phyloP scores from a whole-genome alignment of 75 land plant genomes.

The Pinus albicaulis region DNA sequence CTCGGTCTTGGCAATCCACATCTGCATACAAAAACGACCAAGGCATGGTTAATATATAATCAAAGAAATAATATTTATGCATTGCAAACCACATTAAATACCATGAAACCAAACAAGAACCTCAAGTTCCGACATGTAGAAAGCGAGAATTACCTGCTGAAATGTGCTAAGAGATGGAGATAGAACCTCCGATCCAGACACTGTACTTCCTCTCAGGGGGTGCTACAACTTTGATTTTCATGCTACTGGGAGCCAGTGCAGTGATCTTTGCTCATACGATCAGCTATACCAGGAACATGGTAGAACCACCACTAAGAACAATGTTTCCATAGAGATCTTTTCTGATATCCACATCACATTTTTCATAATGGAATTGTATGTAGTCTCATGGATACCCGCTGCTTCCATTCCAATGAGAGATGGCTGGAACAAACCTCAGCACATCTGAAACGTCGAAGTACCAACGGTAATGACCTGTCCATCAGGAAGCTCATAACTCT shows the following conservation, averaged over 20 bases:
- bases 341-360: constrained; percentile 43
- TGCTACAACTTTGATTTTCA: constrained; percentile 52
- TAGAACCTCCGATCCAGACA: constrained; percentile 46
- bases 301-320: constrained; percentile 49
- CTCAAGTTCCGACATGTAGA: too few relatives aligned
- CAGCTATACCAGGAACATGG: constrained; percentile 51
- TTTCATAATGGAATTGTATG: constrained; percentile 47
- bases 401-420: constrained; percentile 49
- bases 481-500: constrained; percentile 50
- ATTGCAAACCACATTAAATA: too few relatives aligned
- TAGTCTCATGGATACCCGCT: constrained; percentile 45
- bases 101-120: too few relatives aligned
- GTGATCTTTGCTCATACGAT: constrained; percentile 50
- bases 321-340: constrained; percentile 43
- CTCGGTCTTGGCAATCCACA: constrained; percentile 34
- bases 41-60: too few relatives aligned
- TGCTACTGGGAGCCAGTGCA: constrained; percentile 43
- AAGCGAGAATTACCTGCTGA: constrained; percentile 20
- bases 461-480: constrained; percentile 46
- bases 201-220: constrained; percentile 52
- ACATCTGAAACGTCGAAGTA: constrained; percentile 44
- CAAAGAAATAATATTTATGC: too few relatives aligned
- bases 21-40: constrained; percentile 11
- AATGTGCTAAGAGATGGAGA: constrained; percentile 41
- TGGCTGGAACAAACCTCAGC: constrained; percentile 45